Conservation (phyloP, 176 grass and related monocot genomes). For the Triticum urartu region DNA sequence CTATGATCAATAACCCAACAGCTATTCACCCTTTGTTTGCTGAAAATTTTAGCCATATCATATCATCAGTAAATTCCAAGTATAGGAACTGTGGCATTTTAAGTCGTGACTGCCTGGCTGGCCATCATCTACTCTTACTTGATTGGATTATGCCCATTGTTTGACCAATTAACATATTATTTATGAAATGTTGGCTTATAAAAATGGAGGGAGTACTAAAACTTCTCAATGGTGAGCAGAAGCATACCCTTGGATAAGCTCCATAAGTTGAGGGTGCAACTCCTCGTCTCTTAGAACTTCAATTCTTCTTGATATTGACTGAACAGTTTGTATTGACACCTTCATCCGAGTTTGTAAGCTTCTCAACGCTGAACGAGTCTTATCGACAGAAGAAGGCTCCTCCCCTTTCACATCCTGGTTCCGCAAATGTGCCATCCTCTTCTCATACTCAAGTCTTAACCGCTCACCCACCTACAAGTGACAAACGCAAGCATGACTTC, state of each 20-base stretch:
- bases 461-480: conserved; percentile 65
- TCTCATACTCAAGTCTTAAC: conserved; percentile 87
- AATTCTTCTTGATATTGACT: conserved; percentile 87
- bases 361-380: conserved; percentile 60
- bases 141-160: neutral
- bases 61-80: neutral
- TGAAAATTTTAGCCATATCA: neutral
- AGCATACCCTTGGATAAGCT: conserved; percentile 83
- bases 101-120: neutral
- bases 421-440: conserved; percentile 70
- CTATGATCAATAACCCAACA: neutral
- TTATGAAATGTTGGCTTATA: neutral
- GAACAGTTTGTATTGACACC: conserved; percentile 87
- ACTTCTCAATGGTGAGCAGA: neutral
- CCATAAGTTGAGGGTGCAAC: conserved; percentile 75
- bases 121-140: neutral
- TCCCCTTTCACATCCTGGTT: conserved; percentile 72
- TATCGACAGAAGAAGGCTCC: conserved; percentile 66
- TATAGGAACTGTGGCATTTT: neutral
- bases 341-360: conserved; percentile 75
- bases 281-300: conserved; percentile 82
- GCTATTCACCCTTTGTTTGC: neutral
- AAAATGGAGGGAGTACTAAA: neutral
- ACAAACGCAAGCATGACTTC: conserved; percentile 17
- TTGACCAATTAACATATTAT: conserved; percentile 18